Conservation (phyloP, 441 rosid genomes). For the Macaranga tanarius region DNA sequence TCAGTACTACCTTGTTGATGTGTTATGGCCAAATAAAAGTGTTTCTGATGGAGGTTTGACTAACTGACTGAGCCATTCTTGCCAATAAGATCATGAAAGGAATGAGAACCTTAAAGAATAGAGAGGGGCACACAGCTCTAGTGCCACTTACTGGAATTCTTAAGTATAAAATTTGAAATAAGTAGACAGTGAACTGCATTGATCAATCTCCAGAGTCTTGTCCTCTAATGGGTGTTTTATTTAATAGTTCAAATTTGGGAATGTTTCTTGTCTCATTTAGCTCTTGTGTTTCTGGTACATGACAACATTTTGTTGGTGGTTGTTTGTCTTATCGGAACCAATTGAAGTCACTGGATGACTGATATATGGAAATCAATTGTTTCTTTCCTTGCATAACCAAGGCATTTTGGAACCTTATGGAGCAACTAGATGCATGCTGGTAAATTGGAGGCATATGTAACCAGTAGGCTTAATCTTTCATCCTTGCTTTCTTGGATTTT, state of each 20-base stretch:
- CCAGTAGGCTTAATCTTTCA: too few species aligned
- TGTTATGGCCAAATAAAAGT: not conserved
- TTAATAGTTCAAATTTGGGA: not conserved
- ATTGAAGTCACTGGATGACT: not conserved
- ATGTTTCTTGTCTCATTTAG: not conserved
- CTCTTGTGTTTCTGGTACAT: not conserved
- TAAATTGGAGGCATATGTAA: not conserved
- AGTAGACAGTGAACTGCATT: too few species aligned
- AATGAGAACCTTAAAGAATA: not conserved
- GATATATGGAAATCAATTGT: not conserved
- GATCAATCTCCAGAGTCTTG: too few species aligned
- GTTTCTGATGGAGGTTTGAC: not conserved
- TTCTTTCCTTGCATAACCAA: not conserved
- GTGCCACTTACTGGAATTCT: not conserved
- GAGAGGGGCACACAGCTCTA: not conserved
- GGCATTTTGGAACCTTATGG: not conserved
- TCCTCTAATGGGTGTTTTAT: not conserved
- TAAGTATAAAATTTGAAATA: not conserved
- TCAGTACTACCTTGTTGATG: not conserved
- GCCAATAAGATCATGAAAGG: not conserved
- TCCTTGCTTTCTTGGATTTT: too few species aligned
- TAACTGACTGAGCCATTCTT: not conserved
- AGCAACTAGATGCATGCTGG: not conserved
- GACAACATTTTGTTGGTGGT: not conserved
- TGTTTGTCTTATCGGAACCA: not conserved